Evolutionary conservation across 495 filamentous ascomycete species (phyloP).

Genomic region (Schizothecium vesticola): DNA sequence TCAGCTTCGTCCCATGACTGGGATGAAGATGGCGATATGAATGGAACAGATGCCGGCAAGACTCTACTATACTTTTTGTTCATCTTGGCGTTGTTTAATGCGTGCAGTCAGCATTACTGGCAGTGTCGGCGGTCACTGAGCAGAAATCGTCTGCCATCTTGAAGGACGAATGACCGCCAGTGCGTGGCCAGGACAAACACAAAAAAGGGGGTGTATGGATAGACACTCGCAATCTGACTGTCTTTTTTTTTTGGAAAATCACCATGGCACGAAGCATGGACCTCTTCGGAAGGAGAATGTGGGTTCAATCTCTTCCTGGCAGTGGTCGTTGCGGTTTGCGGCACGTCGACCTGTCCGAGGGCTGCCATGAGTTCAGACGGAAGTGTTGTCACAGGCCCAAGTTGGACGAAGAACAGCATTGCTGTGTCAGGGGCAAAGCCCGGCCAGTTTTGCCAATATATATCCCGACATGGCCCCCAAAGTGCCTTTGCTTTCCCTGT

Average conservation of each 20-base stretch:
- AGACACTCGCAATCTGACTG: background rate
- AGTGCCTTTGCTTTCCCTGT: background rate
- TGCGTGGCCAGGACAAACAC: background rate
- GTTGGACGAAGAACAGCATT: background rate
- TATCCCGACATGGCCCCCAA: background rate
- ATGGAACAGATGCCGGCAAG: background rate
- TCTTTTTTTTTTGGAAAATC: background rate
- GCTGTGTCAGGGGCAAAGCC: background rate
- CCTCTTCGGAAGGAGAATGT: background rate
- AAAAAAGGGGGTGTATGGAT: background rate
- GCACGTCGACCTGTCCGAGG: background rate
- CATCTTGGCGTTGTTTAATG: no score
- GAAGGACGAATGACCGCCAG: background rate
- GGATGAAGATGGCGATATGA: background rate
- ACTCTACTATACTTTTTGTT: background rate
- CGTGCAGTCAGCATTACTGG: no score
- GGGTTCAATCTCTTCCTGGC: background rate
- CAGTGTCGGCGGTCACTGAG: no score
- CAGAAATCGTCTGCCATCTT: no score
- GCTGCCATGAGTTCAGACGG: no score
- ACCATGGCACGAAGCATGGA: background rate
- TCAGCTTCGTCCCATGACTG: background rate
- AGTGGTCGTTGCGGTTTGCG: background rate
- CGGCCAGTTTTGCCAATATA: no score
- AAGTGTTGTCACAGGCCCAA: background rate